phyloP scores from a whole-genome alignment of 306 rosid species.

The Gastrolobium bilobum region DNA sequence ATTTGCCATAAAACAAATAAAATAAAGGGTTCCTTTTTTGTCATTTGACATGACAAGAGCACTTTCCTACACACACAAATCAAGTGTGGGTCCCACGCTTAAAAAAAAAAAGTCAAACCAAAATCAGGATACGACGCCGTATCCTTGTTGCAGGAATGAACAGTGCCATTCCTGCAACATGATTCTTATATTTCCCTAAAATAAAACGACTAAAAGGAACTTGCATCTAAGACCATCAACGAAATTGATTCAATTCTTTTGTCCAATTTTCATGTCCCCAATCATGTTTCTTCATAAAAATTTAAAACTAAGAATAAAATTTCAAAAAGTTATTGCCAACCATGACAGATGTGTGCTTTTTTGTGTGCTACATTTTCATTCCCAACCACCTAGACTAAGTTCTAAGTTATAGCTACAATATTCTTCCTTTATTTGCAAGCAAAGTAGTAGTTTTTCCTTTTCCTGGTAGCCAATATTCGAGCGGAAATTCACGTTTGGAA shows the following conservation, averaged over 20 bases:
- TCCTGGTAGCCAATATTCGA: conserved; percentile 15
- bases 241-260: background rate
- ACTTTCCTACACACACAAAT: no score
- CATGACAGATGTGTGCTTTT: background rate
- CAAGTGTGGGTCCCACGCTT: no score
- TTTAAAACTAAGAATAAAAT: background rate
- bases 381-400: conserved; percentile 38
- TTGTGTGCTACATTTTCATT: background rate
- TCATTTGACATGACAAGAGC: no score
- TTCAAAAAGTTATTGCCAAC: background rate
- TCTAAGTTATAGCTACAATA: conserved; percentile 28
- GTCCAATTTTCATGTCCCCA: conserved; percentile 38
- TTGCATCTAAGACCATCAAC: background rate
- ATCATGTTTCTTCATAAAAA: background rate
- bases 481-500: conserved; percentile 1
- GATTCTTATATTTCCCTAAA: no score
- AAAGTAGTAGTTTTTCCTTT: conserved; percentile 38
- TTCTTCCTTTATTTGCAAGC: conserved; percentile 52
- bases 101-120: no score
- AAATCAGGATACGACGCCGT: no score
- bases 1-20: background rate
- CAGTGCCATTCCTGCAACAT: no score
- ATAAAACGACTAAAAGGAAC: background rate
- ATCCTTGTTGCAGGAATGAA: no score
- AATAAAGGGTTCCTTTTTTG: no score